Percentiles rank a stretch among this genome's conserved stretches.
Evolutionary conservation across 345 rosid species (phyloP).

Genomic region (Eucalyptus fibrosa): DNA sequence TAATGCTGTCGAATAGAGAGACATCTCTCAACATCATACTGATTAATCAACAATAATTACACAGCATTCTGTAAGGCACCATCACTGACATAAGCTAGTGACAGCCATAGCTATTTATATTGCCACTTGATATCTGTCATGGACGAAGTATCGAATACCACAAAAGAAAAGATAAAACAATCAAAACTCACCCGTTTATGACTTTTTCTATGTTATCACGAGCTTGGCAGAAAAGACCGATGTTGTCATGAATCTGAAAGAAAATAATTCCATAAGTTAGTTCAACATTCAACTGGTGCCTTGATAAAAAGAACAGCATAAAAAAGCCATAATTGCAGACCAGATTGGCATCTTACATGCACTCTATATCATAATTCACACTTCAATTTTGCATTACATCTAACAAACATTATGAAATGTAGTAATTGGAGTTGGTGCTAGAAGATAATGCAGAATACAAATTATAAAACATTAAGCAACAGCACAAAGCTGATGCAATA

Average conservation of each 20-base stretch:
- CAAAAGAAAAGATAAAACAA: not conserved
- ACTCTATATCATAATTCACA: not conserved
- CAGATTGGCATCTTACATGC: not conserved
- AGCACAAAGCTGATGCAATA: not conserved
- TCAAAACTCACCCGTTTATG: slow-evolving; percentile 6
- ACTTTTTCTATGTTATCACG: slow-evolving; percentile 6
- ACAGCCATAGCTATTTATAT: not conserved
- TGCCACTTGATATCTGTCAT: not conserved
- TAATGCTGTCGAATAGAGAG: not conserved
- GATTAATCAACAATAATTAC: not conserved
- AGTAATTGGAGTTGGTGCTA: not conserved
- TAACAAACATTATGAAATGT: not conserved
- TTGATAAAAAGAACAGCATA: not conserved
- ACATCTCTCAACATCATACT: not conserved
- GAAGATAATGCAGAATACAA: not conserved
- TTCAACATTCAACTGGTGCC: not conserved
- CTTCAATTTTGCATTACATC: not conserved
- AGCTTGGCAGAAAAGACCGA: slow-evolving; percentile 9
- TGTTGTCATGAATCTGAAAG: slow-evolving; percentile 10
- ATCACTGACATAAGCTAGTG: not conserved
- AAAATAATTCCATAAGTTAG: not conserved
- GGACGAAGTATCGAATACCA: not conserved
- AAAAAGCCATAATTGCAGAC: not conserved
- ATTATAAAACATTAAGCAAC: not conserved
- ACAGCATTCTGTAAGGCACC: not conserved